Evolutionary conservation across 78 protist species (phyloP).

Genomic region (Dictyostelium firmibasis): DNA sequence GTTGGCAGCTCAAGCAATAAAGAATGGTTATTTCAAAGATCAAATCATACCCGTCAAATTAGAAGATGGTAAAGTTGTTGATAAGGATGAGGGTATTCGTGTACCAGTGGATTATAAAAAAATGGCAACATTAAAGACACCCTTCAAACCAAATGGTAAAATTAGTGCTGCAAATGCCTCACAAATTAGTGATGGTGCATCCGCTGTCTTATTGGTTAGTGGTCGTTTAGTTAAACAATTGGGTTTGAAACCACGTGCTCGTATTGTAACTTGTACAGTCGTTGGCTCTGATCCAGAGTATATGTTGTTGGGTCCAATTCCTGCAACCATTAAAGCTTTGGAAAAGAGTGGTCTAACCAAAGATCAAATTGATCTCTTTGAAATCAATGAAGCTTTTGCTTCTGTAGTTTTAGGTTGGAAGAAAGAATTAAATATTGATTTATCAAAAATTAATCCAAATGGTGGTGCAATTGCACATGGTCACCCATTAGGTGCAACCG

Average conservation of each 20-base stretch:
- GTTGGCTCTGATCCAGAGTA: slow-evolving; percentile 94
- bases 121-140: slow-evolving; percentile 81
- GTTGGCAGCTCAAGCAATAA: slow-evolving; percentile 42
- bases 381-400: slow-evolving; percentile 97
- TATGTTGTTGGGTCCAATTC: slow-evolving; percentile 94
- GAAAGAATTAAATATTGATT: slow-evolving; percentile 84
- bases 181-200: slow-evolving; percentile 97
- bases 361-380: slow-evolving; percentile 86
- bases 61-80: slow-evolving; percentile 18
- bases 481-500: slow-evolving; percentile 98
- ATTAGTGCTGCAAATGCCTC: slow-evolving; percentile 98
- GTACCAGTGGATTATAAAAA: slow-evolving; percentile 79
- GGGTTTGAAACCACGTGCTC: slow-evolving; percentile 89
- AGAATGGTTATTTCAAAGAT: slow-evolving; percentile 73
- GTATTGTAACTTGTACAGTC: slow-evolving; percentile 86
- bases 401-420: slow-evolving; percentile 92
- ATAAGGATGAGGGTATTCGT: slow-evolving; percentile 87
- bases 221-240: slow-evolving; percentile 72
- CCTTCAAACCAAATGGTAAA: slow-evolving; percentile 83
- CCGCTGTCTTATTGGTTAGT: slow-evolving; percentile 90
- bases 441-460: slow-evolving; percentile 87
- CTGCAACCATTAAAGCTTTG: slow-evolving; percentile 85
- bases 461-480: slow-evolving; percentile 99
- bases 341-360: slow-evolving; percentile 21
- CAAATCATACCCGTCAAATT: slow-evolving; percentile 85